These are phyloP conservation scores for Ceratocystis cubensis DNA, from an alignment of 2,329 filamentous ascomycete genomes.

Conservation along the genomic window DNA sequence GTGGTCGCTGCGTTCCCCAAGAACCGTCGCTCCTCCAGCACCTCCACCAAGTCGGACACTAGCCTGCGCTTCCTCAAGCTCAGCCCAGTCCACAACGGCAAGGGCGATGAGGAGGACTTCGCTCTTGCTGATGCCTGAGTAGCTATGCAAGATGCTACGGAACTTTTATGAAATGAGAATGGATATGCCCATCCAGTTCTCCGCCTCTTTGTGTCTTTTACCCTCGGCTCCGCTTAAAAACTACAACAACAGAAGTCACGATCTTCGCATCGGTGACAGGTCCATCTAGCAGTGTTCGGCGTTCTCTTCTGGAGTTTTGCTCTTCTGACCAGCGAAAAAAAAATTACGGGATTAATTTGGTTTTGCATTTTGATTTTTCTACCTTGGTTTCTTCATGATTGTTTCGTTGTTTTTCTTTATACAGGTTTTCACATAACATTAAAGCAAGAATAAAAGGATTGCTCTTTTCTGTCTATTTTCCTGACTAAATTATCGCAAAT, in stretches of 20 bases:
- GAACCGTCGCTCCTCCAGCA: slow-evolving; percentile 37
- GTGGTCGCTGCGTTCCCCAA: slow-evolving; percentile 25
- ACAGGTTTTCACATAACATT: background rate
- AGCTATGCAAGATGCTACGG: background rate
- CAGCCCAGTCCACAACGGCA: slow-evolving; percentile 51
- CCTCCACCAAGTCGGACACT: slow-evolving; percentile 38
- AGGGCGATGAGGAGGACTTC: slow-evolving; percentile 44
- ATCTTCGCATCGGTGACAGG: background rate
- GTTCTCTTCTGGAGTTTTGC: slow-evolving; percentile 4
- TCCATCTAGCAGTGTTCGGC: background rate
- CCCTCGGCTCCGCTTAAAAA: background rate
- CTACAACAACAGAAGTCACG: background rate
- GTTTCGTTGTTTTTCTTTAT: background rate
- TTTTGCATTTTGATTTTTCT: background rate
- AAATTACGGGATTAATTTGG: background rate
- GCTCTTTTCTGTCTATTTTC: no score
- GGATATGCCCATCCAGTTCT: slow-evolving; percentile 18
- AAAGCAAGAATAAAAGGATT: background rate
- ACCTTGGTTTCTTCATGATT: background rate
- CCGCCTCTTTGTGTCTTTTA: background rate
- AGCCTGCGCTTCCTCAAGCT: slow-evolving; percentile 46
- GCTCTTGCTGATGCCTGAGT: slow-evolving; percentile 28
- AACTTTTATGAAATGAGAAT: slow-evolving; percentile 1
- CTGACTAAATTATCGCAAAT: no score
- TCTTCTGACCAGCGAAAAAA: background rate